Evolutionary conservation across 306 rosid species (phyloP).

Genomic region (Glycine soja): DNA sequence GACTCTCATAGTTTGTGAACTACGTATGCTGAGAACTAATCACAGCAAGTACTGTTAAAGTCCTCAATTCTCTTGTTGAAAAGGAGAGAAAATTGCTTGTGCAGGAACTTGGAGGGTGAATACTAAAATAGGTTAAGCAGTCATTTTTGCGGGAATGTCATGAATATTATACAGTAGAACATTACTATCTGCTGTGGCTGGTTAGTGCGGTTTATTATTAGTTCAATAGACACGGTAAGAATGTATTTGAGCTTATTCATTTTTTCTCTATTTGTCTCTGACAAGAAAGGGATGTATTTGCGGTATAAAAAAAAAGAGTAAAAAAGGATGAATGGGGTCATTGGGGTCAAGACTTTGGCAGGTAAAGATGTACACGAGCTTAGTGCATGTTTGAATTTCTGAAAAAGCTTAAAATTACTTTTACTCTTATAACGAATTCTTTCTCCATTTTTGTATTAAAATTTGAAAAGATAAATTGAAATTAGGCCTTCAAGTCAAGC

Average conservation of each 20-base stretch:
- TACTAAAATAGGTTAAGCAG: neutral
- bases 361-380: neutral
- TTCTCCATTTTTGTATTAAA: no score
- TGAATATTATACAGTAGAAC: conserved; percentile 13
- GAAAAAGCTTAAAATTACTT: no score
- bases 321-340: neutral
- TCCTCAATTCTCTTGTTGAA: conserved; percentile 23
- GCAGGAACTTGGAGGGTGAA: neutral
- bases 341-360: neutral
- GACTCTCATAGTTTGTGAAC: conserved; percentile 49
- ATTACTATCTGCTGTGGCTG: conserved; percentile 8
- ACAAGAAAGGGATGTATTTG: neutral
- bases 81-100: conserved; percentile 12
- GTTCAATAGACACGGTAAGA: conserved; percentile 11
- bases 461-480: no score
- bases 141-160: conserved; percentile 26
- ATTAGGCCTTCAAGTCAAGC: no score
- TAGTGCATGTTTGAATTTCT: neutral
- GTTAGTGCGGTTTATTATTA: conserved; percentile 3
- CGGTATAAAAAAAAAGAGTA: neutral
- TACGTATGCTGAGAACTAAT: conserved; percentile 5
- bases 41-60: conserved; percentile 3
- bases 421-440: no score
- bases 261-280: conserved; percentile 18
- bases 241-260: conserved; percentile 34